A percentile compares a stretch with the other conserved stretches of the same genome.
Conservation (phyloP, 805 yeast species). For the Kodamaea nitidulidarum region DNA sequence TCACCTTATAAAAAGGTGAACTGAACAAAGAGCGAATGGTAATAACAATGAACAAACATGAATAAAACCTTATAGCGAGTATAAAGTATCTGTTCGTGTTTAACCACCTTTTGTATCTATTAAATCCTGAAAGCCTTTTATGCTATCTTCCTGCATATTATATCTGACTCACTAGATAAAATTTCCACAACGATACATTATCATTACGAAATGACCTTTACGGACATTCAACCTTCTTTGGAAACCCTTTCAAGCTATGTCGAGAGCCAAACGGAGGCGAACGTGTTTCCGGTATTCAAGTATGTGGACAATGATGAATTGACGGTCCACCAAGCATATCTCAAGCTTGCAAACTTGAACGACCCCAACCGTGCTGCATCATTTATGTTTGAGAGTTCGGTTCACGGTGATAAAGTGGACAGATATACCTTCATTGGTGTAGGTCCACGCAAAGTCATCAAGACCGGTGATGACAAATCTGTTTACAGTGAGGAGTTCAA, state of each 20-base stretch:
- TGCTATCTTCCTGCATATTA: not conserved
- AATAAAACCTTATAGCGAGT: no score
- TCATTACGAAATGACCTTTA: not conserved
- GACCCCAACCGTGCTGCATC: slow-evolving; percentile 54
- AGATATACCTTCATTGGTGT: slow-evolving; percentile 90
- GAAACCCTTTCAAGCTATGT: slow-evolving; percentile 27
- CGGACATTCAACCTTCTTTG: slow-evolving; percentile 35
- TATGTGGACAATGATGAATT: slow-evolving; percentile 70
- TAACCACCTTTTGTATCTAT: no score
- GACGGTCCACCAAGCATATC: slow-evolving; percentile 87
- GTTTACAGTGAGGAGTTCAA: slow-evolving; percentile 21
- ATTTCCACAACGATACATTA: not conserved
- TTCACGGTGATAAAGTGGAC: slow-evolving; percentile 83
- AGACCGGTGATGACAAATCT: slow-evolving; percentile 65
- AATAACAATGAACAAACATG: no score
- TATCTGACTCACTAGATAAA: slow-evolving; percentile 1
- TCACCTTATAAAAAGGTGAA: no score
- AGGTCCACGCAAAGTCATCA: slow-evolving; percentile 75
- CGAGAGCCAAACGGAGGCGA: slow-evolving; percentile 25
- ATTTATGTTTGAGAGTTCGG: slow-evolving; percentile 84
- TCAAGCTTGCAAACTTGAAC: slow-evolving; percentile 70
- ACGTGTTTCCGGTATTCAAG: slow-evolving; percentile 77
- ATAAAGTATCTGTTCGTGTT: no score
- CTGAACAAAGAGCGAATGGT: no score
- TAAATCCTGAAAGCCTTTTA: no score